Base-by-base conservation (phyloP, 2,329 filamentous ascomycete genomes). In the Alternaria sp. region DNA sequence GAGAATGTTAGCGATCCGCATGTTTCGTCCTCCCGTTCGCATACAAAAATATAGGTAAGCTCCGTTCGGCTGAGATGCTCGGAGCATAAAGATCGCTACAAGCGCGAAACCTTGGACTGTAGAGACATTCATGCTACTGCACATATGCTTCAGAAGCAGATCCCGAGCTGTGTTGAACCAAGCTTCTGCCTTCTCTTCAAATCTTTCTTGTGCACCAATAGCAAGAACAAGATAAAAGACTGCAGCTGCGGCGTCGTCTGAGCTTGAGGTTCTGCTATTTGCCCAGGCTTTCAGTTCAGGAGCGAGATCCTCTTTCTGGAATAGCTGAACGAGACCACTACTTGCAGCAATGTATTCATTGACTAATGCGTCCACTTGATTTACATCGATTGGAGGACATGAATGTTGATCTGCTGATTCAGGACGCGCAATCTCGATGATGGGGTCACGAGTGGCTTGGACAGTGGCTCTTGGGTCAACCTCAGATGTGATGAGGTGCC, bases 161-260 rank as follows among this genome's bases (percentile, higher is more conserved):
- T 82, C 78, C 42, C 79, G 77, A 5, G 83, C 83, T 55, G 80
- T 79, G 20, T 75, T 74, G 56, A 85, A 84, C 69, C 82, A 85
- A 26, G 79, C 74, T 56, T 85, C 82, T 1, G 83, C 80, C 47
- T 78, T 70, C 3, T 67, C 66, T 39, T 83, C 79, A 18, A 81
- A 74, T 24, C 59, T 75, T 46, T 81, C 77, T 63, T 84, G 82
- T 3, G 79, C 78, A 4, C 83, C 83, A 48, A 85, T 82, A 1
- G 83, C 83, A 18, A 85, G 76, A 7, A 85, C 81, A 2, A 85
- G 79, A 57, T 83, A 84, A 66, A 83, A 84, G 1, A 84, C 82
- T 5, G 82, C 81, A 59, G 79, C 77, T 46, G 80, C 78, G 30
- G 79, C 78, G 53, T 83, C 81, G 30, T 82, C 79, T 3, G 64